A percentile compares a stretch with the other conserved stretches of the same genome.
These are phyloP conservation scores for Corniculantispora saksenae DNA, from an alignment of 2,329 filamentous ascomycete genomes.

Conservation along the genomic window DNA sequence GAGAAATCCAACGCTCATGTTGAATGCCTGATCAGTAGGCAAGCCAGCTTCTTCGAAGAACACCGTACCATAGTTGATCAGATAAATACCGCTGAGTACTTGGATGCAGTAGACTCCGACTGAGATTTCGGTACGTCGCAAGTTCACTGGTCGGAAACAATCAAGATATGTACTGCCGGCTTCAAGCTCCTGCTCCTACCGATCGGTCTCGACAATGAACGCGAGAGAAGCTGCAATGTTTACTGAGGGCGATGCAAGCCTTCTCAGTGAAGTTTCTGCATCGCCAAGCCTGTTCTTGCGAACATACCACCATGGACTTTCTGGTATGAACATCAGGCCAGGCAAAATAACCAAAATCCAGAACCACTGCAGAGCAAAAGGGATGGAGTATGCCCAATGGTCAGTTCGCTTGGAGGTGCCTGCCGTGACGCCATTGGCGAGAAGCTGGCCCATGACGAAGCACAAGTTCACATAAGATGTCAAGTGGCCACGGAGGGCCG, in stretches of 20 bases:
- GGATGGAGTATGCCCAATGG: conserved; percentile 39
- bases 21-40: conserved; percentile 33
- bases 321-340: conserved; percentile 30
- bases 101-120: conserved; percentile 64
- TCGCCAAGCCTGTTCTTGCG: conserved; percentile 33
- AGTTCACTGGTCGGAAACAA: conserved; percentile 48
- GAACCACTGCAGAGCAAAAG: conserved; percentile 38
- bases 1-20: conserved; percentile 29
- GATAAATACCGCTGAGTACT: conserved; percentile 62
- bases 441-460: conserved; percentile 43
- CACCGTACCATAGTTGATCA: conserved; percentile 56
- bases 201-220: conserved; percentile 35
- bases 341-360: conserved; percentile 32
- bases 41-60: conserved; percentile 46
- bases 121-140: conserved; percentile 48
- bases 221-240: conserved; percentile 24
- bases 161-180: conserved; percentile 46
- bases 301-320: conserved; percentile 41
- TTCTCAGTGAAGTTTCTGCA: conserved; percentile 20
- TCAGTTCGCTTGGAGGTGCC: conserved; percentile 21
- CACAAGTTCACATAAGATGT: conserved; percentile 46
- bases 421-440: conserved; percentile 26
- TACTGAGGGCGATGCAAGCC: conserved; percentile 14
- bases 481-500: conserved; percentile 42
- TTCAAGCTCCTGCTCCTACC: conserved; percentile 42